A percentile compares a stretch with the other conserved stretches of the same genome.
These are phyloP conservation scores for Isoetes taiwanensis DNA, from an alignment of 75 land plant genomes.

Conservation along the genomic window DNA sequence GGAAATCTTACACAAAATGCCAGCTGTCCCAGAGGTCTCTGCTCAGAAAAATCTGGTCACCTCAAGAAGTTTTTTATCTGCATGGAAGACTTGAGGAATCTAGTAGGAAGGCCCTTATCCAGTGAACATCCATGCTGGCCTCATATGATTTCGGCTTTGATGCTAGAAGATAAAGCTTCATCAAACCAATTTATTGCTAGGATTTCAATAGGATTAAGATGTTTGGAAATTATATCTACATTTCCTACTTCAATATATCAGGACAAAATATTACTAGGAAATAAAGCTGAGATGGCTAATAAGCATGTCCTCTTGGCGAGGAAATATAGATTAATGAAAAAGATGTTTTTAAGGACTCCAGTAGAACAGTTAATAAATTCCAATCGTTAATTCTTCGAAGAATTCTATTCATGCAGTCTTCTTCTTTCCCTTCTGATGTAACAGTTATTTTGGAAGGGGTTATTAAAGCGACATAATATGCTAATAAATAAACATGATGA, in stretches of 20 bases:
- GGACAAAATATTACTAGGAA: constrained; percentile 13
- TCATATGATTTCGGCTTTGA: background rate
- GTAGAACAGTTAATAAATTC: constrained; percentile 7
- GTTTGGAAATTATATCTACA: constrained; percentile 16
- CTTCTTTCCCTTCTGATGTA: no score
- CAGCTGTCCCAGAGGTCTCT: background rate
- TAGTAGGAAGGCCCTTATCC: background rate
- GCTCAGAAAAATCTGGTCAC: background rate
- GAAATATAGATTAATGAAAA: constrained; percentile 14
- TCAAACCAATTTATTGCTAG: constrained; percentile 8
- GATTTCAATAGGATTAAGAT: constrained; percentile 15
- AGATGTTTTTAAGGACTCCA: constrained; percentile 10
- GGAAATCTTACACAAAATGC: background rate
- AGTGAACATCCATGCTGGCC: constrained; percentile 10
- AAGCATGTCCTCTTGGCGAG: constrained; percentile 16
- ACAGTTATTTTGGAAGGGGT: no score
- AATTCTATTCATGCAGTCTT: no score
- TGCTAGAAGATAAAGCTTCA: background rate
- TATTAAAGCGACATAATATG: no score
- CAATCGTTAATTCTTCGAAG: no score
- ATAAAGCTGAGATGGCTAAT: constrained; percentile 1
- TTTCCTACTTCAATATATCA: constrained; percentile 24
- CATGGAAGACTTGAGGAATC: background rate
- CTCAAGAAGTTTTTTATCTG: constrained; percentile 9
- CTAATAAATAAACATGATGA: no score